Evolutionary conservation across 805 yeast species (phyloP), one percentile per base, ranked within the genome.

Genomic region (Hermanozyma aechmeae): DNA sequence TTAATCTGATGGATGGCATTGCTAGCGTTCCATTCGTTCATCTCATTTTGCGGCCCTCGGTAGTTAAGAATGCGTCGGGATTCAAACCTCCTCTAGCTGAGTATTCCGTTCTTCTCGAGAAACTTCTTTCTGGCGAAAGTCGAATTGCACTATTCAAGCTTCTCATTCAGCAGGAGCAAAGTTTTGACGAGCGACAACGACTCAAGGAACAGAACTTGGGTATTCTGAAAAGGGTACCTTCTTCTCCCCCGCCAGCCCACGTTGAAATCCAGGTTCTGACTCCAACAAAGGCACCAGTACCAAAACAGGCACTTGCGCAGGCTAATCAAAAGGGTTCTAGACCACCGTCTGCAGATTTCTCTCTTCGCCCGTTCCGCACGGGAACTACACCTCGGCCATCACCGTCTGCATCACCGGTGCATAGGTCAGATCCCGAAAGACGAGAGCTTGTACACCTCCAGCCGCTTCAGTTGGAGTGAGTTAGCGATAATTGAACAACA

Each of bases 351-450:
- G 67, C 55, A 4, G 53, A 42, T 24, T 61, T 63, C 35, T 38
- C 61, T 3, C 49, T 61, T 30, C 42, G 69, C 26, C 68, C 68
- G 3, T 63, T 63, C 34, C 47, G 59, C 29, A 63, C 69, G 1
- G 54, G 52, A 13, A 38, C 50, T 1, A 60, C 68, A 1, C 69
- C 69, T 3, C 37, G 46, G 13, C 61, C 66, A 1, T 56, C 65
- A 1, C 69, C 68, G 1, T 36, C 44, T 12, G 38, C 45, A 1
- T 61, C 69, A 1, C 68, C 69, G 0, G 45, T 47, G 10, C 54
- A 48, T 19, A 38, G n/a, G n/a, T n/a, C n/a, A n/a, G n/a, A n/a
- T n/a, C n/a, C n/a, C n/a, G n/a, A n/a, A n/a, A n/a, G n/a, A n/a
- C n/a, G n/a, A n/a, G n/a, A n/a, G n/a, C n/a, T n/a, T n/a, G n/a